Evolutionary conservation across 331 rosid species (phyloP).

Genomic region (Cydonia oblonga): DNA sequence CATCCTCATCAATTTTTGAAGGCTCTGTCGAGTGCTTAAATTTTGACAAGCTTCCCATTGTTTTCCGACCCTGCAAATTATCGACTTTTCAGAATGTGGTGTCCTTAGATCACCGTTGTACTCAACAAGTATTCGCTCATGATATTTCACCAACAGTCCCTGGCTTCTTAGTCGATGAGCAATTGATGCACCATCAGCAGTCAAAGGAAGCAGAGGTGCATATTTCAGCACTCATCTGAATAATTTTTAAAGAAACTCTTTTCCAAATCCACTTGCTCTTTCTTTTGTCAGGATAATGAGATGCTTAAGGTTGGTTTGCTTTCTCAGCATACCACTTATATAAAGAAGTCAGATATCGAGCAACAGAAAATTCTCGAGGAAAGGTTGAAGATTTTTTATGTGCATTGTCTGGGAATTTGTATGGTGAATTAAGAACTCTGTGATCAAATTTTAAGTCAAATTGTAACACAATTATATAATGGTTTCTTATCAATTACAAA

Average conservation of each 20-base stretch:
- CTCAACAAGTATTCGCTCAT: slow-evolving; percentile 19
- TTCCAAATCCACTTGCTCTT: not conserved
- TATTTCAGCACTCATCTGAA: slow-evolving; percentile 8
- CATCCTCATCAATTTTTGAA: slow-evolving; percentile 28
- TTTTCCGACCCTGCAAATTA: slow-evolving; percentile 16
- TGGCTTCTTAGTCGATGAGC: slow-evolving; percentile 10
- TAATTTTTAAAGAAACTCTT: not conserved
- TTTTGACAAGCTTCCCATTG: slow-evolving; percentile 33
- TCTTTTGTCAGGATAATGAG: slow-evolving; percentile 28
- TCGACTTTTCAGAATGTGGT: slow-evolving; percentile 17
- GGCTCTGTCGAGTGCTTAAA: slow-evolving; percentile 49
- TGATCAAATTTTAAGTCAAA: not conserved
- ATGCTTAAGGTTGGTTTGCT: slow-evolving; percentile 16
- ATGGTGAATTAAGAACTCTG: not conserved
- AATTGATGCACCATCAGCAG: slow-evolving; percentile 11
- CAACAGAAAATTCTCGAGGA: slow-evolving; percentile 57
- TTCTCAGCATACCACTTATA: slow-evolving; percentile 25
- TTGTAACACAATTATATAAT: too few relatives aligned
- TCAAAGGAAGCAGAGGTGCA: slow-evolving; percentile 36
- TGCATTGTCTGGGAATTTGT: not conserved
- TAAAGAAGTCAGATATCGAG: slow-evolving; percentile 29
- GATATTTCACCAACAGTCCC: slow-evolving; percentile 18
- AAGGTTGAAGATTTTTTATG: slow-evolving; percentile 34
- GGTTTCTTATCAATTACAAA: not conserved
- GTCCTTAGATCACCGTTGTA: slow-evolving; percentile 25